A percentile compares a stretch with the other conserved stretches of the same genome.
Evolutionary conservation across 352 stramenopile genomes (phyloP).

Genomic region (Globisporangium emineosum): DNA sequence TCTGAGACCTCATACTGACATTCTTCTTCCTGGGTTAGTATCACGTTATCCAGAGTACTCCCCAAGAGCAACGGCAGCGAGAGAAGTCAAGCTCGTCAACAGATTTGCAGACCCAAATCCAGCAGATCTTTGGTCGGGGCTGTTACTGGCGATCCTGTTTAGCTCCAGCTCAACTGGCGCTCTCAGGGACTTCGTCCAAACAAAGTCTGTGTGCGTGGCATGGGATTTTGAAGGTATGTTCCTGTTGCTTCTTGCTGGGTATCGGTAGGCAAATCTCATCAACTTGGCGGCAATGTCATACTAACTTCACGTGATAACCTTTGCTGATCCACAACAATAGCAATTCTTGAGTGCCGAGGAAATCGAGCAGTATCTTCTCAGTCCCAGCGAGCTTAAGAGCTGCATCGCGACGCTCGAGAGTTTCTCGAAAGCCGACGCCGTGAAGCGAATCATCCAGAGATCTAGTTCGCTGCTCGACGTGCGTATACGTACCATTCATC

Average conservation of each 20-base stretch:
- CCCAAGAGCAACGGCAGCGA: not conserved
- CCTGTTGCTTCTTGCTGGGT: not conserved
- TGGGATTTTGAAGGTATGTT: constrained; percentile 24
- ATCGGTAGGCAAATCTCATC: no score
- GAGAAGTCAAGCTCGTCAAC: not conserved
- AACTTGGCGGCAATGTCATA: no score
- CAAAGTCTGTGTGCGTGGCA: constrained; percentile 33
- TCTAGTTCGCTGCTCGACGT: constrained; percentile 38
- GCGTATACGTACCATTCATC: no score
- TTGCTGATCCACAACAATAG: constrained; percentile 13
- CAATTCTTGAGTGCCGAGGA: constrained; percentile 23
- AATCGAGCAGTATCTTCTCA: constrained; percentile 27
- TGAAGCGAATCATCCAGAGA: constrained; percentile 22
- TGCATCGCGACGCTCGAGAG: constrained; percentile 8
- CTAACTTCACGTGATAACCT: no score
- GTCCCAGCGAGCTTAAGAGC: constrained; percentile 14
- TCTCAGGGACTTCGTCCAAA: not conserved
- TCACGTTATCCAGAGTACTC: constrained; percentile 6
- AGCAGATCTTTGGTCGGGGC: constrained; percentile 17
- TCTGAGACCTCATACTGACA: not conserved
- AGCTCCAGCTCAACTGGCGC: not conserved
- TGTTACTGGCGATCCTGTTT: constrained; percentile 43
- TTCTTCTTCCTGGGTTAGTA: constrained; percentile 7
- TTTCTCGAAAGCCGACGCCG: constrained; percentile 16
- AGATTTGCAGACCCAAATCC: constrained; percentile 4